Percentiles rank a stretch among this genome's conserved stretches.
These are phyloP conservation scores for Scheffersomyces amazonensis DNA, from an alignment of 805 yeast genomes.

Conservation along the genomic window DNA sequence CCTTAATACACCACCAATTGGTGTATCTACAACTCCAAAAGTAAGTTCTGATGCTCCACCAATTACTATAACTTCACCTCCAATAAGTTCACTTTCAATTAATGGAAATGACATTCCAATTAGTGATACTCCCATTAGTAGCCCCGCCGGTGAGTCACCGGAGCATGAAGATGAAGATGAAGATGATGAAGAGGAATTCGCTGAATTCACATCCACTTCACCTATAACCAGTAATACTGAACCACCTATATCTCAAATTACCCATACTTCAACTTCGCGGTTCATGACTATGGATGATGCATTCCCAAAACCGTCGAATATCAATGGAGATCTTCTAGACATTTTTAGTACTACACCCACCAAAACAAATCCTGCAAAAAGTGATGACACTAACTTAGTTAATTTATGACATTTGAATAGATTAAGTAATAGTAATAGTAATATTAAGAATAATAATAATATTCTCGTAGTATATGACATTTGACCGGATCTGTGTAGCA, in stretches of 20 bases:
- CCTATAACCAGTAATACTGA: not conserved
- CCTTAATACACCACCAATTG: not conserved
- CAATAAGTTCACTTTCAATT: not conserved
- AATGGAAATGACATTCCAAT: conserved; percentile 1
- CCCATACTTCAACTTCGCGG: not conserved
- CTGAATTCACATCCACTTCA: conserved; percentile 1
- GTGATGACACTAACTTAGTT: conserved; percentile 1
- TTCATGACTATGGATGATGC: not conserved
- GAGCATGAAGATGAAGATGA: conserved; percentile 1
- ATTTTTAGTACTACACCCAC: not conserved
- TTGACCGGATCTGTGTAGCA: no score
- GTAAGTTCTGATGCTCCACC: no score
- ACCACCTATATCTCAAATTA: not conserved
- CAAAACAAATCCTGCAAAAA: not conserved
- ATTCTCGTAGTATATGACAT: no score
- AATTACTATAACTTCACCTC: conserved; percentile 3
- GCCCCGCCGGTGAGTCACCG: no score
- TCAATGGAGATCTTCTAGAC: not conserved
- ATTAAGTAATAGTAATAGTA: no score
- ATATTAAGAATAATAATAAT: no score
- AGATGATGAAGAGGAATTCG: conserved; percentile 2
- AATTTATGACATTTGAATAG: no score
- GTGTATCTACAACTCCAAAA: no score
- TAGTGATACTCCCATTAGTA: conserved; percentile 2
- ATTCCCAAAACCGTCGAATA: not conserved